These are phyloP conservation scores for Bothriochloa decipiens DNA, from an alignment of 176 grass and related monocot species.

Conservation along the genomic window DNA sequence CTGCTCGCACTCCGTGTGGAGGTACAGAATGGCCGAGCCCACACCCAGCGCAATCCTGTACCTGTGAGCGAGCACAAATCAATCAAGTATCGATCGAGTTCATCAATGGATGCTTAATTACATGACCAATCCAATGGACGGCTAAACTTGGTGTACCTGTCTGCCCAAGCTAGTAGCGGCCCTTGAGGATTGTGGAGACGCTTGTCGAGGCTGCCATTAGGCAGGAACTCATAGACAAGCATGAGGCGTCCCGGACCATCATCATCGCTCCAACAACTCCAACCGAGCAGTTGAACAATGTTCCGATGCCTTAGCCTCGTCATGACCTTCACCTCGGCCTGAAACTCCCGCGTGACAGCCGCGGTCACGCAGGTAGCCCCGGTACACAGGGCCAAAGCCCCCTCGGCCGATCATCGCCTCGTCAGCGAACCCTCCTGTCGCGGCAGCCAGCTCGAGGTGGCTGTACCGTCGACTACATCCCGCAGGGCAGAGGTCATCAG, in stretches of 20 bases:
- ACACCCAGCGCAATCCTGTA: background rate
- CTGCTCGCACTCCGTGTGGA: background rate
- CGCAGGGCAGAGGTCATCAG: too few species aligned
- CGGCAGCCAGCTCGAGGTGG: too few species aligned
- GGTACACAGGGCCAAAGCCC: too few species aligned
- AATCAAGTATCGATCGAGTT: too few species aligned
- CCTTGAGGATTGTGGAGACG: background rate
- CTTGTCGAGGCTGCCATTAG: conserved; percentile 47
- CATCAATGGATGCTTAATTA: too few species aligned
- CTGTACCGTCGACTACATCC: too few species aligned
- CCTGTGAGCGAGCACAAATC: background rate
- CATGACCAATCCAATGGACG: too few species aligned
- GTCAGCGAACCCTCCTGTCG: too few species aligned
- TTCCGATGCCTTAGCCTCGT: conserved; percentile 50
- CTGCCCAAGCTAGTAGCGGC: background rate
- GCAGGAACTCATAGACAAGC: conserved; percentile 21
- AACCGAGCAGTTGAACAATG: conserved; percentile 41
- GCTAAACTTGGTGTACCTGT: too few species aligned
- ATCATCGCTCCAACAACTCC: background rate
- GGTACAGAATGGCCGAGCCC: background rate
- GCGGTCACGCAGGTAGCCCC: too few species aligned
- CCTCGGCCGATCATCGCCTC: too few species aligned
- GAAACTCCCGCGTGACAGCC: too few species aligned
- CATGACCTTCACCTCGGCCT: conserved; percentile 23
- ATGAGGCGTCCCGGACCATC: background rate